Base-by-base conservation (phyloP, 352 stramenopile species). In the Elongisporangium senticosum region DNA sequence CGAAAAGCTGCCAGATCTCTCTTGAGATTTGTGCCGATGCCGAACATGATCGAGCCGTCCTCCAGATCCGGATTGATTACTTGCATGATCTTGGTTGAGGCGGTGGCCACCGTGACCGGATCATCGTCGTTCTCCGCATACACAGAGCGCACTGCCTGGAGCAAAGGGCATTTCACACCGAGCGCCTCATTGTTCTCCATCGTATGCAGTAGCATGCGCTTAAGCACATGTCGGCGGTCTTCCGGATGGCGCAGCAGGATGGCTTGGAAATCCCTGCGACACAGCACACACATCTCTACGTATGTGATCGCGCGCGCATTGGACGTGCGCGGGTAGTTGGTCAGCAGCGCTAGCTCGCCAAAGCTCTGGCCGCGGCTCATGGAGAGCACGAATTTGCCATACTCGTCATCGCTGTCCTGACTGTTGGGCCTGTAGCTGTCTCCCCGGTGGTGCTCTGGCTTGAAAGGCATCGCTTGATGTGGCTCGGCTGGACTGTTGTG, bases 271-370 rank as follows among this genome's bases (percentile, higher is more conserved):
- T 61, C 54, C 0, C 52, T 55, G 33, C 71, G 67, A 37, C 58
- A 54, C 23, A 83, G 60, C 15, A 83, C 69, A 10, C 74, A 77
- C 68, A 83, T 79, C 50, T 80, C 71, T 7, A 79, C 68, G 22
- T 76, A 77, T 28, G 72, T 78, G 43, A 74, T 63, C 0, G 72
- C 72, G 1, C 71, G 65, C 0, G 74, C 70, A 20, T 77, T 79
- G 24, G 64, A 62, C 8, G 71, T 80, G 39, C 69, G 68, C 15
- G 66, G 53, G 51, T 75, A 78, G 51, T 83, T 72, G 49, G 79
- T 74, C 2, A 87, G 49, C 49, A 87, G 64, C 3, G 65, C 68
- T 48, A 84, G 72, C 49, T 83, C 74, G 14, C 74, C 77, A 47
- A 86, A 80, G 14, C 67, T 71, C n/a, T 81, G 62, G 2, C 74